A percentile compares a stretch with the other conserved stretches of the same genome.
Evolutionary conservation across 805 yeast genomes (phyloP).

Genomic region (Schizosaccharomyces pombe): DNA sequence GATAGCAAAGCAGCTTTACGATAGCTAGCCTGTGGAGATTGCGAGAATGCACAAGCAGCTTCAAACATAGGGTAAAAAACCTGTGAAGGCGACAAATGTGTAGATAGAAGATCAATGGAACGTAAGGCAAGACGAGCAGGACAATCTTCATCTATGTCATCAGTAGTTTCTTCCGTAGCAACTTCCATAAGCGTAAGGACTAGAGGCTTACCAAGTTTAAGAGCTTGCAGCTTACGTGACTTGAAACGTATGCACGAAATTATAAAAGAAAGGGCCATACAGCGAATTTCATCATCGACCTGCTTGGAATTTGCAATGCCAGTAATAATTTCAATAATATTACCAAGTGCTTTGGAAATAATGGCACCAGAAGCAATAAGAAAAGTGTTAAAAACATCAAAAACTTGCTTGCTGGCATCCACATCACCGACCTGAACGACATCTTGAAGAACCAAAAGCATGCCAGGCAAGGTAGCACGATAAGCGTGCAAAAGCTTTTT

Average conservation of each 20-base stretch:
- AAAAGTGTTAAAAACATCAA: slow-evolving; percentile 65
- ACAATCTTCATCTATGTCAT: slow-evolving; percentile 68
- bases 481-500: slow-evolving; percentile 30
- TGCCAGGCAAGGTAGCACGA: slow-evolving; percentile 45
- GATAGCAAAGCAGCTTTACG: slow-evolving; percentile 73
- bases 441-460: slow-evolving; percentile 60
- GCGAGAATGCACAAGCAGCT: slow-evolving; percentile 17
- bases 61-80: slow-evolving; percentile 56
- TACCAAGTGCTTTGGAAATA: slow-evolving; percentile 49
- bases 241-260: slow-evolving; percentile 57
- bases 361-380: slow-evolving; percentile 53
- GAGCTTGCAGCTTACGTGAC: slow-evolving; percentile 53
- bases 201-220: slow-evolving; percentile 64
- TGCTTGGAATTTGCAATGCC: slow-evolving; percentile 33
- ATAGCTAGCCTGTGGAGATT: slow-evolving; percentile 45
- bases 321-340: slow-evolving; percentile 46
- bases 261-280: slow-evolving; percentile 63
- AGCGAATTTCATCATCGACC: slow-evolving; percentile 61
- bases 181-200: slow-evolving; percentile 51
- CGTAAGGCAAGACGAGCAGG: slow-evolving; percentile 61
- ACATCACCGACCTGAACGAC: slow-evolving; percentile 48
- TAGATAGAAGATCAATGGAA: slow-evolving; percentile 51
- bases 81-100: slow-evolving; percentile 79
- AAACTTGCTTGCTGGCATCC: slow-evolving; percentile 47
- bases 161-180: slow-evolving; percentile 65